Percentiles rank a stretch among this genome's conserved stretches.
Evolutionary conservation across 495 filamentous ascomycete genomes (phyloP).

Genomic region (Penicillium atrosanguineum): DNA sequence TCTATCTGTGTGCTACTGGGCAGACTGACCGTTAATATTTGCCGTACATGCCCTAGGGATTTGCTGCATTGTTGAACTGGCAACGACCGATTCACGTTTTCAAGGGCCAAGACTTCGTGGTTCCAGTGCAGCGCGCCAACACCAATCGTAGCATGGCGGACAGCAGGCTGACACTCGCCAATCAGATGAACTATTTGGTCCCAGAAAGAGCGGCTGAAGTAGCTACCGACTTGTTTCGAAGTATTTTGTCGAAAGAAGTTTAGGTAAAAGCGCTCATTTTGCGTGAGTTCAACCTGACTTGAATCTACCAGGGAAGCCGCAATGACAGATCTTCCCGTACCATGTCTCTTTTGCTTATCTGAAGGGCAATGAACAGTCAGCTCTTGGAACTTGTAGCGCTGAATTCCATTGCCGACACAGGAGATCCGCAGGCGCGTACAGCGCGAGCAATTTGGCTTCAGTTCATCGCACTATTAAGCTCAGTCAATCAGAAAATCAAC

Average conservation of each 20-base stretch:
- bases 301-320: not conserved
- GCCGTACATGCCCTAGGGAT: conserved; percentile 29
- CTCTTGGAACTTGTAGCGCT: conserved; percentile 1
- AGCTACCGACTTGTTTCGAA: conserved; percentile 40
- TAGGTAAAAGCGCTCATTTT: conserved; percentile 11
- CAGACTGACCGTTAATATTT: conserved; percentile 9
- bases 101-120: no score
- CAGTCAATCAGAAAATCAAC: not conserved
- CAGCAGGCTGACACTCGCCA: conserved; percentile 47
- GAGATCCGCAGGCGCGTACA: not conserved
- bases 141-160: conserved; percentile 44
- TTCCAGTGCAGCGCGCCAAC: conserved; percentile 44
- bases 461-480: not conserved
- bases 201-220: conserved; percentile 48
- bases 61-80: conserved; percentile 46
- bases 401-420: not conserved
- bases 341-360: no score
- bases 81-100: conserved; percentile 20
- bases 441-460: not conserved
- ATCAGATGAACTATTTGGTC: conserved; percentile 47
- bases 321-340: no score
- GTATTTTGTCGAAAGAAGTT: conserved; percentile 20
- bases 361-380: no score
- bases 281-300: conserved; percentile 7
- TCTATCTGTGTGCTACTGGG: conserved; percentile 5